Base-by-base conservation (phyloP, 768 basidiomycete species). In the Termitomyces bulborhizus region DNA sequence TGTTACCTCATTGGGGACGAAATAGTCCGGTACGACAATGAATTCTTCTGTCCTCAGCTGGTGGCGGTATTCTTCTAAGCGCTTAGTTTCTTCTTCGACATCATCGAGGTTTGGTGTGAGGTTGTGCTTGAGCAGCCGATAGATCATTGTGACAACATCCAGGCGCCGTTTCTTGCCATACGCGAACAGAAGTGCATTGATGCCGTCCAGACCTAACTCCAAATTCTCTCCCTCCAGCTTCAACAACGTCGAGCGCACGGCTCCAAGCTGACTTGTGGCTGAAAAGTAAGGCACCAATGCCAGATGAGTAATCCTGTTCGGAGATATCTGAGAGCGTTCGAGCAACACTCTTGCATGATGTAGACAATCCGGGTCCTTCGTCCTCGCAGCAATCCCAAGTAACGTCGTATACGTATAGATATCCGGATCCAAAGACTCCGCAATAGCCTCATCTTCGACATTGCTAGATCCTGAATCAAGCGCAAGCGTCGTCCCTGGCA, bases 171-270 rank as follows among this genome's bases (percentile, higher is more conserved):
- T 76, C 37, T 71, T 71, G 16, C 78, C 79, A 66, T 80, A 91
- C 0, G 85, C 85, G 84, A 83, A 87, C 8, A 93, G 70, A 61
- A 80, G 82, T 6, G 81, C 76, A 63, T 92, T 93, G 60, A 86
- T 63, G 11, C 84, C 86, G 51, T 86, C 85, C 21, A 88, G 59
- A 6, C 82, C 81, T 15, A 91, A 63, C 39, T 79, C 74, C 46
- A 81, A 51, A 27, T 68, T 72, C 40, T 81, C 76, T 36, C 77
- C 70, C 47, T 71, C 67, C 72, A 91, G 81, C 62, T 72, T 77
- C 43, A 65, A 60, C 6, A 91, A 60, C 6, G 78, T 81, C 3
- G 77, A 71, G 44, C 85, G 81, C 44, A 91, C 73, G 16, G 79
- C 81, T 3, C 68, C 58, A 8, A 87, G 65, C 41, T 83, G 75